Evolutionary conservation across 768 basidiomycete species (phyloP).

Genomic region (Boletus tylopilopsis): DNA sequence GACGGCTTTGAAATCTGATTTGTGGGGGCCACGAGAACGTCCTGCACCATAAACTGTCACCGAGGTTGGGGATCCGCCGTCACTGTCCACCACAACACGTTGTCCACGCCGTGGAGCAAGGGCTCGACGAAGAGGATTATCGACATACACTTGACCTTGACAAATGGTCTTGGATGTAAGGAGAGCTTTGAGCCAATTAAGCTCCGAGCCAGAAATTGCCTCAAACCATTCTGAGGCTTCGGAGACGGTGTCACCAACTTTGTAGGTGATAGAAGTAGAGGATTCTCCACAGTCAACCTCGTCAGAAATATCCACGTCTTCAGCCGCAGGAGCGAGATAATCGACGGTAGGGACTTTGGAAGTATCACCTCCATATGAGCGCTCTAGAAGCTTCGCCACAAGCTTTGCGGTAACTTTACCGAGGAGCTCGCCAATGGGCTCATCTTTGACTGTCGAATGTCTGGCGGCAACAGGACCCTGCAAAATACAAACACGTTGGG

Average conservation of each 20-base stretch:
- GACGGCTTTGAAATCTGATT: slow-evolving; percentile 75
- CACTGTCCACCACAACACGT: slow-evolving; percentile 60
- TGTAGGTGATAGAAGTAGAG: slow-evolving; percentile 45
- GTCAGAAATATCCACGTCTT: slow-evolving; percentile 33
- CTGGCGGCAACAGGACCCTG: slow-evolving; percentile 96
- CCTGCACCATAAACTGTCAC: slow-evolving; percentile 73
- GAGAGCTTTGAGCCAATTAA: slow-evolving; percentile 86
- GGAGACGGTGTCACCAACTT: slow-evolving; percentile 54
- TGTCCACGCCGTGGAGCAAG: slow-evolving; percentile 81
- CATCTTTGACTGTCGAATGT: slow-evolving; percentile 83
- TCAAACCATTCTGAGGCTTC: slow-evolving; percentile 75
- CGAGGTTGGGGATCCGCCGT: slow-evolving; percentile 47
- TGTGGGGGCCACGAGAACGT: slow-evolving; percentile 75
- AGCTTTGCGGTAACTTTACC: slow-evolving; percentile 82
- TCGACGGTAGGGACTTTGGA: slow-evolving; percentile 75
- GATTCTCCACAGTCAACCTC: slow-evolving; percentile 42
- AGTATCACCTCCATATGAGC: slow-evolving; percentile 73
- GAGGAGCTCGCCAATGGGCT: slow-evolving; percentile 89
- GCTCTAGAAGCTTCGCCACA: slow-evolving; percentile 71
- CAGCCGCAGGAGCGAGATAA: slow-evolving; percentile 67
- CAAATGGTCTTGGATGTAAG: slow-evolving; percentile 79
- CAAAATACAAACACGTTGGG: slow-evolving; percentile 95
- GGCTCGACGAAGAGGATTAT: slow-evolving; percentile 85
- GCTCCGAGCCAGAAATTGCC: slow-evolving; percentile 71
- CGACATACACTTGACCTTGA: slow-evolving; percentile 80